Evolutionary conservation across 257 asterid genomes (phyloP).

Genomic region (Salvia hispanica): DNA sequence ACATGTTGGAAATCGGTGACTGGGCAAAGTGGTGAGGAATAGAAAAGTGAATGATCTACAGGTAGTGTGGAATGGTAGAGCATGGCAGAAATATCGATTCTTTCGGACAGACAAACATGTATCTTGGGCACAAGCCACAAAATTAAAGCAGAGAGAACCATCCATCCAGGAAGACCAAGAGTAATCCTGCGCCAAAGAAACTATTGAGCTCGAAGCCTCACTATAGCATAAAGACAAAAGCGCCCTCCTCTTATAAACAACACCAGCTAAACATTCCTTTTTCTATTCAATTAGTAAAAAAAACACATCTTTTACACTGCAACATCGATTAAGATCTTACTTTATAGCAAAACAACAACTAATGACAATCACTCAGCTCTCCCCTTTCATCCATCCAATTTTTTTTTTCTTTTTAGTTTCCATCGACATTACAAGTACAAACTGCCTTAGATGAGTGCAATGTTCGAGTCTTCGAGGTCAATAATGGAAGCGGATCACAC

Average conservation of each 20-base stretch:
- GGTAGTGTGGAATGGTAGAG: slow-evolving; percentile 68
- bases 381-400: slow-evolving; percentile 11
- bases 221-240: slow-evolving; percentile 37
- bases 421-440: background rate
- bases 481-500: background rate
- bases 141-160: slow-evolving; percentile 83
- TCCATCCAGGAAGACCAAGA: slow-evolving; percentile 90
- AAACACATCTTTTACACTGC: slow-evolving; percentile 4
- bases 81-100: slow-evolving; percentile 85
- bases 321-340: slow-evolving; percentile 20
- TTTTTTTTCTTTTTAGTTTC: background rate
- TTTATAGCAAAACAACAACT: slow-evolving; percentile 21
- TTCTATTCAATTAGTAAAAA: slow-evolving; percentile 12
- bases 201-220: slow-evolving; percentile 71
- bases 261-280: slow-evolving; percentile 25
- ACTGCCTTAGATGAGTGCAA: background rate
- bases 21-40: slow-evolving; percentile 89
- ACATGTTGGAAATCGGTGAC: slow-evolving; percentile 78
- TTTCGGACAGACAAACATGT: slow-evolving; percentile 72
- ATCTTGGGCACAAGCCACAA: slow-evolving; percentile 83
- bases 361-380: background rate
- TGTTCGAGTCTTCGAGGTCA: background rate
- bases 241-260: slow-evolving; percentile 36
- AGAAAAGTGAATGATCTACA: slow-evolving; percentile 86
- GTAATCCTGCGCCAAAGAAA: slow-evolving; percentile 98